Evolutionary conservation across 768 basidiomycete species (phyloP).

Genomic region (Mycena rebaudengoi): DNA sequence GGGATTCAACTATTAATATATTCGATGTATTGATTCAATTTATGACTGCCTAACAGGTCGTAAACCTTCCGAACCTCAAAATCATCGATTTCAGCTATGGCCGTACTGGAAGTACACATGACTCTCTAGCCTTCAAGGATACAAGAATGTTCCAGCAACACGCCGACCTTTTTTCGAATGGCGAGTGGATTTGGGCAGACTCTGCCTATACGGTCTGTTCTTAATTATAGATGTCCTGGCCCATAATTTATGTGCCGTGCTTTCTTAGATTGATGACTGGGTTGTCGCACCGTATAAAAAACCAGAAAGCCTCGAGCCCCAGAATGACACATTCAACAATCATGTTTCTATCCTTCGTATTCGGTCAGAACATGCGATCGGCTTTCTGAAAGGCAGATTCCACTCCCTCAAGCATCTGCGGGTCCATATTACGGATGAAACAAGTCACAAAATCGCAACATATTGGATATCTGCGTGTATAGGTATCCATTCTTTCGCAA

Average conservation of each 20-base stretch:
- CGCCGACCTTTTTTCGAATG: conserved; percentile 27
- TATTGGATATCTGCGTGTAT: conserved; percentile 38
- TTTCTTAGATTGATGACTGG: neutral
- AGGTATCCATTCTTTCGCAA: conserved; percentile 31
- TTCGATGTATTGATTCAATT: too few relatives aligned
- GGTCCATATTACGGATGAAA: neutral
- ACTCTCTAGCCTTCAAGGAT: conserved; percentile 37
- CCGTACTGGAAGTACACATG: too few relatives aligned
- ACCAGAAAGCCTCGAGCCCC: neutral
- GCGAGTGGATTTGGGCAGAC: conserved; percentile 46
- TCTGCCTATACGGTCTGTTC: conserved; percentile 41
- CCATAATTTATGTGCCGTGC: neutral
- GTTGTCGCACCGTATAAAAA: neutral
- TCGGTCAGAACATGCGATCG: conserved; percentile 6
- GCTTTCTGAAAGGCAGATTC: conserved; percentile 4
- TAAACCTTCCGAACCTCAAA: conserved; percentile 38
- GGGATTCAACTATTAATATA: too few relatives aligned
- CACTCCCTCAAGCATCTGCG: conserved; percentile 7
- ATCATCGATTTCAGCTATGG: too few relatives aligned
- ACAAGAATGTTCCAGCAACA: conserved; percentile 33
- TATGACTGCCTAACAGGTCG: too few relatives aligned
- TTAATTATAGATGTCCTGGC: neutral
- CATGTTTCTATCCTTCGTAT: conserved; percentile 9
- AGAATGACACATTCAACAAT: conserved; percentile 2
- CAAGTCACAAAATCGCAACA: conserved; percentile 30